A percentile compares a stretch with the other conserved stretches of the same genome.
These are phyloP conservation scores for Podosphaera aphanis DNA, from an alignment of 2,329 filamentous ascomycete species.

Conservation along the genomic window DNA sequence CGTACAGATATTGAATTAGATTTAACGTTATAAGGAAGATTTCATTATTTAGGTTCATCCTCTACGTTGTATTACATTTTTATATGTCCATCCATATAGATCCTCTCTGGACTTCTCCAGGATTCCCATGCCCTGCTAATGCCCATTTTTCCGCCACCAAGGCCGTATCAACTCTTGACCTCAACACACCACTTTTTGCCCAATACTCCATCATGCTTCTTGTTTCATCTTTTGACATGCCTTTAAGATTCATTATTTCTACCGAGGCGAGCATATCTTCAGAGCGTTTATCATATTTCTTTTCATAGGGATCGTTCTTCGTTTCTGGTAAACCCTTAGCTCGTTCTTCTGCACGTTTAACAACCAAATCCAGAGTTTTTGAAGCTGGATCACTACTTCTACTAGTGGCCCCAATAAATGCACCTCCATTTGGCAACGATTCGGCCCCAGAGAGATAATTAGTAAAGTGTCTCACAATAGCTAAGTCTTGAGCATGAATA, in stretches of 20 bases:
- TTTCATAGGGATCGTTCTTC: conserved; percentile 26
- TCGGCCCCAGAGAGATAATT: conserved; percentile 41
- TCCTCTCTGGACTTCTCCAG: conserved; percentile 66
- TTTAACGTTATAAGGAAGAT: too few species aligned
- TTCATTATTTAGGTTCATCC: not conserved
- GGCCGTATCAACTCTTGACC: conserved; percentile 43
- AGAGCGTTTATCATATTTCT: conserved; percentile 32
- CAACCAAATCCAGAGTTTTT: conserved; percentile 43
- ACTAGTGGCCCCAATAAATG: conserved; percentile 51
- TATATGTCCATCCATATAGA: not conserved
- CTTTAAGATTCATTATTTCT: conserved; percentile 33
- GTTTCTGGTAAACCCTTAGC: not conserved
- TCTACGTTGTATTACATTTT: not conserved
- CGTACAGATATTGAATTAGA: too few species aligned
- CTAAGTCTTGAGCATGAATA: conserved; percentile 72
- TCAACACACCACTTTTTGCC: conserved; percentile 60
- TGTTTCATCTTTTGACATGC: conserved; percentile 50
- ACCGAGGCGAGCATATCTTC: conserved; percentile 28
- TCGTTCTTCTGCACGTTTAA: conserved; percentile 30
- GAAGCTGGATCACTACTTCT: conserved; percentile 43
- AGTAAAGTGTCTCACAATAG: conserved; percentile 50
- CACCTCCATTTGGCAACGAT: conserved; percentile 46
- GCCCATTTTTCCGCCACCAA: conserved; percentile 66
- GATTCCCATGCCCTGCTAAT: conserved; percentile 53
- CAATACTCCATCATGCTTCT: conserved; percentile 79